A percentile compares a stretch with the other conserved stretches of the same genome.
Evolutionary conservation across 768 basidiomycete genomes (phyloP).

Genomic region (Russula lepida): DNA sequence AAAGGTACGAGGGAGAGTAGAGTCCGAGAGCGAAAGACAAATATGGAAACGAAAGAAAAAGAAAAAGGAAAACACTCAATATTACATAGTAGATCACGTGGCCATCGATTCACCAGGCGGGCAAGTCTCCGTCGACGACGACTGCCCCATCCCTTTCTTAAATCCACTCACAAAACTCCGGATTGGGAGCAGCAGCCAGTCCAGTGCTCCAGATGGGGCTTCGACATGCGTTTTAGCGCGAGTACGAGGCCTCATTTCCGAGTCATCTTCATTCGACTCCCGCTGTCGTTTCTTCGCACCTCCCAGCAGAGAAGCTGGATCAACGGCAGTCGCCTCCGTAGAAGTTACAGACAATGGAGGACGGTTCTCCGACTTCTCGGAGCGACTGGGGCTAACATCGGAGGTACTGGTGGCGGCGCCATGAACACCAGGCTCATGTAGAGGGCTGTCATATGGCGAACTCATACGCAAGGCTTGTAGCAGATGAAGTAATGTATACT

Average conservation of each 20-base stretch:
- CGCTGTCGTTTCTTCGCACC: constrained; percentile 42
- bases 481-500: constrained; percentile 18
- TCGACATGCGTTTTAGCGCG: constrained; percentile 47
- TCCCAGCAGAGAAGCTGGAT: constrained; percentile 22
- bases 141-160: constrained; percentile 8
- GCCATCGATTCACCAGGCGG: neutral
- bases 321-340: constrained; percentile 34
- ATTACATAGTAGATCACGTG: constrained; percentile 6
- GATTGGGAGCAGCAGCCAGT: constrained; percentile 15
- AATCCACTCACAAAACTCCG: constrained; percentile 20
- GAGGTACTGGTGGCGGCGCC: neutral
- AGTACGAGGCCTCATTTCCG: constrained; percentile 37
- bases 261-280: constrained; percentile 31
- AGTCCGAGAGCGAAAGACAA: constrained; percentile 1
- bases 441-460: neutral
- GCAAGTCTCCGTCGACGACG: neutral
- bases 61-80: neutral
- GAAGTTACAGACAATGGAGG: constrained; percentile 25
- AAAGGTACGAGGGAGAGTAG: constrained; percentile 6
- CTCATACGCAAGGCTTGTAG: neutral
- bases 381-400: neutral
- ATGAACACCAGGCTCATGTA: neutral
- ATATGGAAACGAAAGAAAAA: constrained; percentile 7
- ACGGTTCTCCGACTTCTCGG: constrained; percentile 15
- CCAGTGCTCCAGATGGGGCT: constrained; percentile 28